These are phyloP conservation scores for Mayamaea pseudoterrestris DNA, from an alignment of 108 stramenopile species.

Conservation along the genomic window DNA sequence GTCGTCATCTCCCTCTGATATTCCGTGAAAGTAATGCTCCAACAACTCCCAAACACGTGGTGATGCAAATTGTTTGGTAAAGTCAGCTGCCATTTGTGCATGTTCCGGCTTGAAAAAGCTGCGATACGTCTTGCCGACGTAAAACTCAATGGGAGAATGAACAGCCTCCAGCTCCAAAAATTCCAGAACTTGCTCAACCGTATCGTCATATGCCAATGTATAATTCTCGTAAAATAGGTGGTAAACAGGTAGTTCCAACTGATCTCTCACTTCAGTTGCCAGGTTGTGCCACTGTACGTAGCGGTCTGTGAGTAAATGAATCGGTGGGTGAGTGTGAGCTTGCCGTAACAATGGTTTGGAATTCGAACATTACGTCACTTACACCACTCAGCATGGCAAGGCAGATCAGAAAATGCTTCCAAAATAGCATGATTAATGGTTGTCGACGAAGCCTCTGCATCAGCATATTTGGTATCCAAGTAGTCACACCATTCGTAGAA, in stretches of 20 bases:
- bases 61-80: neutral
- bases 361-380: no score
- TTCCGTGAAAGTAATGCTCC: neutral
- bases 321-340: no score
- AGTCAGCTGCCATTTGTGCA: neutral
- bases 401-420: conserved; percentile 1
- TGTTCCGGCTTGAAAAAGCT: neutral
- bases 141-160: neutral
- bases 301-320: no score
- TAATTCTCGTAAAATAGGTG: conserved; percentile 5
- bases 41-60: neutral
- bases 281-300: conserved; percentile 66
- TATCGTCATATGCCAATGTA: neutral
- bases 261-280: conserved; percentile 13
- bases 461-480: conserved; percentile 6
- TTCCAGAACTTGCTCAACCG: neutral
- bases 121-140: neutral
- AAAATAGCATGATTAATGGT: conserved; percentile 1
- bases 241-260: conserved; percentile 1
- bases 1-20: no score
- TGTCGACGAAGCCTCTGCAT: conserved; percentile 3
- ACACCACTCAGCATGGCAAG: conserved; percentile 18
- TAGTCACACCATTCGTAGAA: conserved; percentile 12
- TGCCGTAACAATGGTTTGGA: no score
- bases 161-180: neutral